Percentiles rank a stretch among this genome's conserved stretches.
Evolutionary conservation across 306 rosid genomes (phyloP).

Genomic region (Acacia melanoxylon): DNA sequence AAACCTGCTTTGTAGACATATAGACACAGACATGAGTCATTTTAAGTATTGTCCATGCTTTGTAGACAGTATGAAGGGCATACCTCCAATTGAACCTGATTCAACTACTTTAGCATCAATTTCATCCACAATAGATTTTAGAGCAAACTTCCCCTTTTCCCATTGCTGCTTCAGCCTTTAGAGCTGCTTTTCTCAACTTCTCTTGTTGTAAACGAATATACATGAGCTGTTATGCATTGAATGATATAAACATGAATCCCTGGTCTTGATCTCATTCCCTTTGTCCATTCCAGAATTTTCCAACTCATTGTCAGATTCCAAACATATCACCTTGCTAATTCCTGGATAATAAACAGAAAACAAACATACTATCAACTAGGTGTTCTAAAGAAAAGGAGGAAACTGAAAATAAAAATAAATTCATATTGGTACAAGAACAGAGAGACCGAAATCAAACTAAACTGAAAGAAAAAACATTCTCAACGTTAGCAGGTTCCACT

Average conservation of each 20-base stretch:
- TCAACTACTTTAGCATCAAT: slow-evolving; percentile 87
- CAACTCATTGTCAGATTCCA: slow-evolving; percentile 84
- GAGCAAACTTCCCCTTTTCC: slow-evolving; percentile 87
- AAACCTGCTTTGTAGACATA: no score
- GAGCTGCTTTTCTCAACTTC: slow-evolving; percentile 71
- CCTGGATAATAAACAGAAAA: slow-evolving; percentile 44
- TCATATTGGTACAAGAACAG: slow-evolving; percentile 9
- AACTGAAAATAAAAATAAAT: not conserved
- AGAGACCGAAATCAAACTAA: not conserved
- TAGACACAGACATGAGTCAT: not conserved
- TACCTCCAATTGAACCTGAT: slow-evolving; percentile 88
- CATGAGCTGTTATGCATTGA: slow-evolving; percentile 31
- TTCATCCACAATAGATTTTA: slow-evolving; percentile 80
- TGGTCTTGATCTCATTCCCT: slow-evolving; percentile 36
- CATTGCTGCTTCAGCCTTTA: slow-evolving; percentile 90
- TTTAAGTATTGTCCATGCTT: not conserved
- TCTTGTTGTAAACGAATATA: slow-evolving; percentile 62
- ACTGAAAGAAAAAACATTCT: not conserved
- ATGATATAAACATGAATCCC: slow-evolving; percentile 20
- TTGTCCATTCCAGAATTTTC: slow-evolving; percentile 43
- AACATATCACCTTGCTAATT: slow-evolving; percentile 65
- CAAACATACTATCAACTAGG: not conserved
- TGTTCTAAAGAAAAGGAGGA: not conserved
- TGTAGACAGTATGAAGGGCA: not conserved
- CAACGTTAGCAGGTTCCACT: not conserved